Evolutionary conservation across 371 early-diverging fungal species (phyloP).

Genomic region (Saksenaea vasiformis): DNA sequence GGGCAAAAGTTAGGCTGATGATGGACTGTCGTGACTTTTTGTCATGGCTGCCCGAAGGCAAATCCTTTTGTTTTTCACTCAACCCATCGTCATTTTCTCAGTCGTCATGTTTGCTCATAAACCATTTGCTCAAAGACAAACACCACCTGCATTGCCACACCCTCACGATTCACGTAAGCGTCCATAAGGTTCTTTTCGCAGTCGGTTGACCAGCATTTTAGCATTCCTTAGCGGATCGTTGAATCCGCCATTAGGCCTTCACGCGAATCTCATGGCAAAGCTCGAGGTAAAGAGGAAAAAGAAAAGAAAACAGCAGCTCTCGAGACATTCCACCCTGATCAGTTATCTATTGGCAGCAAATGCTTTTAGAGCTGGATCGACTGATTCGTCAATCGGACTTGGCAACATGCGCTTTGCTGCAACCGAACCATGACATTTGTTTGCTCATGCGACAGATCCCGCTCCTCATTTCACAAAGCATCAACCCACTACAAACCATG

Average conservation of each 20-base stretch:
- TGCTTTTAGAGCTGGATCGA: conserved; percentile 78
- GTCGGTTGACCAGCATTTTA: background rate
- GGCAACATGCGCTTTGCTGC: conserved; percentile 64
- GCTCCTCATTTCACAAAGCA: conserved; percentile 62
- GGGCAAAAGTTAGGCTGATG: too few relatives aligned
- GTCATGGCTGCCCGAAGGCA: too few relatives aligned
- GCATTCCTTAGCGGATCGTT: conserved; percentile 1
- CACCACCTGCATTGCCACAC: background rate
- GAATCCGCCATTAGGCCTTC: background rate
- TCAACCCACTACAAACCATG: conserved; percentile 69
- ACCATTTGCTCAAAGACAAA: conserved; percentile 3
- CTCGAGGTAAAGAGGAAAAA: conserved; percentile 3
- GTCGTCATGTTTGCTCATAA: conserved; percentile 1
- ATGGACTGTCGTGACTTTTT: too few relatives aligned
- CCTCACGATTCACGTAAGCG: conserved; percentile 1
- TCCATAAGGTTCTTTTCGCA: background rate
- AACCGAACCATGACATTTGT: conserved; percentile 79
- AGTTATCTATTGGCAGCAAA: conserved; percentile 36
- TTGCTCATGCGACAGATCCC: conserved; percentile 72
- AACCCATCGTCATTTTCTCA: background rate
- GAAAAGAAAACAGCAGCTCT: too few relatives aligned
- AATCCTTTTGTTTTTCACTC: background rate
- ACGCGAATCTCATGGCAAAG: background rate
- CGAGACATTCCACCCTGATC: background rate
- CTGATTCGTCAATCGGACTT: conserved; percentile 58